phyloP scores from a whole-genome alignment of 768 basidiomycete species.

The Rhizopogon sp. region DNA sequence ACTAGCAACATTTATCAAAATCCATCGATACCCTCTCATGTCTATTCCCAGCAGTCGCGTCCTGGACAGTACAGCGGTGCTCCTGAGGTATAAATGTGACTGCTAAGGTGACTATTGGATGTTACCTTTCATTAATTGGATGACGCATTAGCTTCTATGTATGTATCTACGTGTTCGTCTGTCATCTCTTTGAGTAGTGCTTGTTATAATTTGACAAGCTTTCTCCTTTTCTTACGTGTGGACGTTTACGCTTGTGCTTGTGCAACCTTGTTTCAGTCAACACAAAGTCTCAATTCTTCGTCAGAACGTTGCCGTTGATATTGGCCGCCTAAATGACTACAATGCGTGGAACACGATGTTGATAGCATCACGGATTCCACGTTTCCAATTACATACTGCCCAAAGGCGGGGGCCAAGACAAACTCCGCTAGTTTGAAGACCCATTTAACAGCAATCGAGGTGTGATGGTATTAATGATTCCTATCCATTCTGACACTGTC shows the following conservation, averaged over 20 bases:
- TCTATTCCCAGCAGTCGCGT: constrained; percentile 6
- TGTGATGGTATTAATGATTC: no score
- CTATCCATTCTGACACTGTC: no score
- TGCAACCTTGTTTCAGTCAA: no score
- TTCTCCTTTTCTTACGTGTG: neutral
- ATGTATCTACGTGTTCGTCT: neutral
- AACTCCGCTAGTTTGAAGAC: no score
- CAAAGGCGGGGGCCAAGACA: no score
- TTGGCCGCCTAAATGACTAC: no score
- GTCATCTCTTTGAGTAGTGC: neutral
- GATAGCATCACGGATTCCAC: no score
- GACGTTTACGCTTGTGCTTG: neutral
- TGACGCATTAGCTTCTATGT: neutral
- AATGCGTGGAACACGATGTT: no score
- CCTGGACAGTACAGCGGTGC: constrained; percentile 17
- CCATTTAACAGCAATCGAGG: no score
- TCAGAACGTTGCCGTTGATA: no score
- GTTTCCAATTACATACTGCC: no score
- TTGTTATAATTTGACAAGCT: neutral
- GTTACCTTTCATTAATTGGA: neutral
- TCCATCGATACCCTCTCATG: constrained; percentile 6
- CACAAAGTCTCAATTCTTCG: no score
- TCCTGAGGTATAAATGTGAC: constrained; percentile 18
- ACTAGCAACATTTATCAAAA: constrained; percentile 4
- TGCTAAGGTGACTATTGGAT: neutral